phyloP scores from a whole-genome alignment of 352 stramenopile genomes.

The Pythium insidiosum region DNA sequence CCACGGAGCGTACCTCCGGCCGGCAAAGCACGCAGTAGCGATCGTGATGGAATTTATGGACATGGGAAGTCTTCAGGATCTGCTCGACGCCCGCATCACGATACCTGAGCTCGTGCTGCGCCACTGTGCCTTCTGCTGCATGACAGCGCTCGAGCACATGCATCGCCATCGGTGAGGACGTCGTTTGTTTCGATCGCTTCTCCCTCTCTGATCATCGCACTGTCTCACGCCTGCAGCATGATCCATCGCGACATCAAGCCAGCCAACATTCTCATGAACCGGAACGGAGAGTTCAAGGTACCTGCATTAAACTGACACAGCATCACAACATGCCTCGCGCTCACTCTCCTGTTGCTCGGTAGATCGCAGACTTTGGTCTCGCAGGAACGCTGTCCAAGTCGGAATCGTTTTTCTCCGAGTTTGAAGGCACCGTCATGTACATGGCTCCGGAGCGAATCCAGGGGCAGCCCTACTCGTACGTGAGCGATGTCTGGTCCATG shows the following conservation, averaged over 20 bases:
- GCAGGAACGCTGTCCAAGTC: conserved; percentile 67
- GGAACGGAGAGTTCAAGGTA: conserved; percentile 79
- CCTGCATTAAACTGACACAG: no score
- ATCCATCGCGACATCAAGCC: conserved; percentile 90
- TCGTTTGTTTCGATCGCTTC: neutral
- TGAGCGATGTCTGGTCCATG: conserved; percentile 76
- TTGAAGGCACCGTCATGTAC: conserved; percentile 92
- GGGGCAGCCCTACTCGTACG: conserved; percentile 77
- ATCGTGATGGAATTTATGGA: conserved; percentile 94
- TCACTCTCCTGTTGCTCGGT: neutral
- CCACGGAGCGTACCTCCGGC: conserved; percentile 81
- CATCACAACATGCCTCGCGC: no score
- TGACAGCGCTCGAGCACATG: conserved; percentile 81
- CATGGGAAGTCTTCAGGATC: conserved; percentile 79
- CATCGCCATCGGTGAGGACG: conserved; percentile 48
- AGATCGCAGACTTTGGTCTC: conserved; percentile 81
- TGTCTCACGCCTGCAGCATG: conserved; percentile 30
- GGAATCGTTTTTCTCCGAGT: conserved; percentile 75
- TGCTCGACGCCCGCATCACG: conserved; percentile 35
- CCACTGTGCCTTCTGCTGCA: conserved; percentile 75
- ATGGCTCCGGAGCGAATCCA: conserved; percentile 92
- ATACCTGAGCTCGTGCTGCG: conserved; percentile 53
- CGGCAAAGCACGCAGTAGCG: conserved; percentile 59
- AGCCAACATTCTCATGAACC: conserved; percentile 85
- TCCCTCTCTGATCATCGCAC: neutral